These are phyloP conservation scores for Heliosperma pusillum DNA, from an alignment of 148 eudicot genomes.

Conservation along the genomic window DNA sequence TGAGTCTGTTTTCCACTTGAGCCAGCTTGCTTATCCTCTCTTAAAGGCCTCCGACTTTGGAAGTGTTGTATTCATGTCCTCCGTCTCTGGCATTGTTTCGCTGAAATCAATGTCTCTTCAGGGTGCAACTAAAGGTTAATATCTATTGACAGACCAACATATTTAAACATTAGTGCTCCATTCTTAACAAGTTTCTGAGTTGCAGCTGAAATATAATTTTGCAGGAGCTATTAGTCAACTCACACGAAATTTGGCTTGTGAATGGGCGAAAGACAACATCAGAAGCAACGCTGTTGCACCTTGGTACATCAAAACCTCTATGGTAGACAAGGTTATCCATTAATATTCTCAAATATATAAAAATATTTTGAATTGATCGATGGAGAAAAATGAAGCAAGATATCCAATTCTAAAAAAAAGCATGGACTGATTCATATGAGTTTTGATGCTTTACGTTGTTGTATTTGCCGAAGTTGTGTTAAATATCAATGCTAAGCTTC, in stretches of 20 bases:
- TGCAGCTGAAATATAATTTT: conserved; percentile 1
- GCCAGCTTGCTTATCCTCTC: conserved; percentile 68
- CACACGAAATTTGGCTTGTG: conserved; percentile 50
- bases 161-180: background rate
- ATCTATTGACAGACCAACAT: background rate
- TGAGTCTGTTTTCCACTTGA: conserved; percentile 60
- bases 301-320: conserved; percentile 45
- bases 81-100: conserved; percentile 65
- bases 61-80: conserved; percentile 61
- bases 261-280: conserved; percentile 54
- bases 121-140: conserved; percentile 69
- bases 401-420: background rate
- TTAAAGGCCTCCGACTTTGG: conserved; percentile 52
- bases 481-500: background rate
- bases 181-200: conserved; percentile 4
- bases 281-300: conserved; percentile 51
- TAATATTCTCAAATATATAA: background rate
- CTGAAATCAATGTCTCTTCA: conserved; percentile 57
- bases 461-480: no score
- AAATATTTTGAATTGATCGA: background rate
- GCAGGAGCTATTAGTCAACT: conserved; percentile 80
- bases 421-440: background rate
- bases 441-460: no score
- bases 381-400: background rate
- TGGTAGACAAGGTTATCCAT: conserved; percentile 41